Base-by-base conservation (phyloP, 2,329 filamentous ascomycete genomes). In the Aureobasidium vineae region DNA sequence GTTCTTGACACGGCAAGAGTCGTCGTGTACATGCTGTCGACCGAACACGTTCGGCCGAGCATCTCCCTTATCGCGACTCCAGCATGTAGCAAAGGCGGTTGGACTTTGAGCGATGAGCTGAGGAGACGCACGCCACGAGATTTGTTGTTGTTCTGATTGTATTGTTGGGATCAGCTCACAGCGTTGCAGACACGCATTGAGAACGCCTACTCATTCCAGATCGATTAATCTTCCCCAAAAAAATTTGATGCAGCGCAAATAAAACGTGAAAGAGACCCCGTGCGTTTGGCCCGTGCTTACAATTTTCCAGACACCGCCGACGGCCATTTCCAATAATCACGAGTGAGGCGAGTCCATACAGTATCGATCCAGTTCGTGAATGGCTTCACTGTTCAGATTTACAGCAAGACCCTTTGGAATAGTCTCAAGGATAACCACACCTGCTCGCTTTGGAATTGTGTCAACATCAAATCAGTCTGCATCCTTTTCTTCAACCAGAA, bases 401-500 rank as follows among this genome's bases (percentile, higher is more conserved):
- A 38, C 61, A 36, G 33, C 33, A 15, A 41, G 61, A 64, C 47
- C 61, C 4, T 43, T 54, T 54, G 61, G 61, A 64, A 53, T 45
- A 54, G 45, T 64, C 49, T 64, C 61, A 23, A 64, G 61, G 61
- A 64, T 64, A 43, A 64, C 49, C 2, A 43, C 61, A 5, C 61
- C 61, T 19, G 10, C 19, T 3, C 61, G 61, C 49, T 45, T 64
- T 23, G 36, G 38, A 41, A 26, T 64, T n/a, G 61, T 52, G 11
- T 52, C 60, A 8, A 31, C 45, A 31, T 43, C 47, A 52, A 63
- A 28, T 63, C 61, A 54, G n/a, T 26, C 33, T n/a, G 45, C 61
- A 31, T 64, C 61, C 26, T 45, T 64, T 16, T 64, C 23, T 21
- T 54, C 61, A 7, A 33, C 49, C 49, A 63, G n/a, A 13, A 52